Evolutionary conservation across 495 filamentous ascomycete species (phyloP).

Genomic region (Penicillium antarcticum): DNA sequence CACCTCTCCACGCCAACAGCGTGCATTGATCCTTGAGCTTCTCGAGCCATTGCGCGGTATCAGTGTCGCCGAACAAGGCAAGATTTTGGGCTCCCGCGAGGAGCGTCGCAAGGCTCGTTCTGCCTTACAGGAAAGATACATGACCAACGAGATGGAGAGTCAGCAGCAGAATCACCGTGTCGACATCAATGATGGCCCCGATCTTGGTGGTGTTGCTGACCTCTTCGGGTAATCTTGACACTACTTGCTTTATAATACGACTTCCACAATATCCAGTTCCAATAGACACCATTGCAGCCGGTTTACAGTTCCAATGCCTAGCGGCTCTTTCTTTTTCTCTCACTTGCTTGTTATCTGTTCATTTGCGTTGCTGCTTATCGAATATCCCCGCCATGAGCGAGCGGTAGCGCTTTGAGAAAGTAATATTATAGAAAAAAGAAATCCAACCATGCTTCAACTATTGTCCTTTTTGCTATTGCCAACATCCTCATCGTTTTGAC

Average conservation of each 20-base stretch:
- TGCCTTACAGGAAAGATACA: constrained; percentile 55
- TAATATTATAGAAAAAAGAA: constrained; percentile 1
- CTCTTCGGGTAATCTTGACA: constrained; percentile 54
- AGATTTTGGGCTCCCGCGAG: constrained; percentile 55
- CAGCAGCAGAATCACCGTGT: constrained; percentile 41
- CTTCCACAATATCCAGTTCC: too few species aligned
- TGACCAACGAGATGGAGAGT: constrained; percentile 46
- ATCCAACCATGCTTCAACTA: background rate
- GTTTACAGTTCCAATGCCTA: too few species aligned
- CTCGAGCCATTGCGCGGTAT: constrained; percentile 82
- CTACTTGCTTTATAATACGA: background rate
- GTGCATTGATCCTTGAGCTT: constrained; percentile 81
- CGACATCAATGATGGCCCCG: constrained; percentile 56
- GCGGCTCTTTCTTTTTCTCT: background rate
- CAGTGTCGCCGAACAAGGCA: constrained; percentile 89
- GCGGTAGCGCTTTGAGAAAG: background rate
- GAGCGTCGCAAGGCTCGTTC: constrained; percentile 50
- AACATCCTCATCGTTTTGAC: too few species aligned
- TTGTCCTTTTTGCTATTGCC: too few species aligned
- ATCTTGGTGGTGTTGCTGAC: constrained; percentile 62
- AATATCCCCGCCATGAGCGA: constrained; percentile 16
- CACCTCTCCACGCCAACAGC: constrained; percentile 69
- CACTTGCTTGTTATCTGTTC: constrained; percentile 1
- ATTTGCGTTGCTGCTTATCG: constrained; percentile 9
- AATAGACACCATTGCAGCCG: too few species aligned